A percentile compares a stretch with the other conserved stretches of the same genome.
These are phyloP conservation scores for Cyathus striatus DNA, from an alignment of 768 basidiomycete species.

Conservation along the genomic window DNA sequence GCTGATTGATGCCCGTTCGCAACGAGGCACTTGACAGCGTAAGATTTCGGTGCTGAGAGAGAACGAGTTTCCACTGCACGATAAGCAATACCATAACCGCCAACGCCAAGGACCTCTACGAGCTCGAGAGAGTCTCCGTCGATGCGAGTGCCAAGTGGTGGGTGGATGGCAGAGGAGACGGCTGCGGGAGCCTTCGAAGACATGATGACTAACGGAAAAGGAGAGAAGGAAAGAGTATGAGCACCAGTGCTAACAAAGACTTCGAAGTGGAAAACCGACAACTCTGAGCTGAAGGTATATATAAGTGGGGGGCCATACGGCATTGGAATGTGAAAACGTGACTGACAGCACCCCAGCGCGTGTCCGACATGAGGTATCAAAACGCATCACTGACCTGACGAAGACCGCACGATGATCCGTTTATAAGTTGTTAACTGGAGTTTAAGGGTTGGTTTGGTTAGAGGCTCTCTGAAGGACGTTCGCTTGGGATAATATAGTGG, in stretches of 20 bases:
- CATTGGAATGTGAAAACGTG: constrained; percentile 24
- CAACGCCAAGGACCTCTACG: constrained; percentile 85
- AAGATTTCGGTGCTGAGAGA: constrained; percentile 47
- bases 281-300: constrained; percentile 16
- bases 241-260: constrained; percentile 43
- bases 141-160: constrained; percentile 77
- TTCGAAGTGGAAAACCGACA: constrained; percentile 31
- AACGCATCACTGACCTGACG: constrained; percentile 38
- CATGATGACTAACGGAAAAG: constrained; percentile 19
- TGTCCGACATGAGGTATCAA: constrained; percentile 78
- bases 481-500: too few relatives aligned
- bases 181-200: constrained; percentile 29
- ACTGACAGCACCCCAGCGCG: constrained; percentile 46
- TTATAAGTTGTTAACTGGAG: constrained; percentile 13
- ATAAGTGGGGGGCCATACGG: constrained; percentile 8
- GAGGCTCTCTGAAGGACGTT: background rate
- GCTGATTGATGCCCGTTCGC: constrained; percentile 42
- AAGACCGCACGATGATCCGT: constrained; percentile 36
- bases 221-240: constrained; percentile 24
- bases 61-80: constrained; percentile 70
- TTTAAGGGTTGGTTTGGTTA: constrained; percentile 2
- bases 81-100: constrained; percentile 96
- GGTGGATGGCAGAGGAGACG: constrained; percentile 41
- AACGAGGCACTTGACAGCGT: constrained; percentile 91
- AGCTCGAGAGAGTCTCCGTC: constrained; percentile 86